Conservation (phyloP, 2,329 filamentous ascomycete species). For the Pseudogymnoascus sp. region DNA sequence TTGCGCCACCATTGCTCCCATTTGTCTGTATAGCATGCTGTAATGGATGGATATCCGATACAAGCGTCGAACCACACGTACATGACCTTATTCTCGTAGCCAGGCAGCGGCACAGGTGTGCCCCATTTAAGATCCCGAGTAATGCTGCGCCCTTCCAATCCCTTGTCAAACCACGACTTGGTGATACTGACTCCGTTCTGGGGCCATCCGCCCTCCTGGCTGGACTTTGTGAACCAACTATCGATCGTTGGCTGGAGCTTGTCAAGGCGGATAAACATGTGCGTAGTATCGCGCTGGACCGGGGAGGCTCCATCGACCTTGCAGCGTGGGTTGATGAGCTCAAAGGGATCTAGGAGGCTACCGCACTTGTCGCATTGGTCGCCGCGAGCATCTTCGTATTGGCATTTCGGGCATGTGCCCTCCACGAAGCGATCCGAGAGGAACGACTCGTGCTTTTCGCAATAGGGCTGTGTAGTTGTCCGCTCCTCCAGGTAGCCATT, state of each 20-base stretch:
- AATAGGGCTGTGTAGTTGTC: slow-evolving; percentile 83
- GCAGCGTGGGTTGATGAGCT: slow-evolving; percentile 76
- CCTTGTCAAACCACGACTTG: slow-evolving; percentile 73
- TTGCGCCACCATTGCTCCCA: slow-evolving; percentile 96
- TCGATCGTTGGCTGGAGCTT: slow-evolving; percentile 70
- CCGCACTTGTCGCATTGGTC: slow-evolving; percentile 73
- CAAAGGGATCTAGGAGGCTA: slow-evolving; percentile 47
- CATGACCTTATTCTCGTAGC: slow-evolving; percentile 69
- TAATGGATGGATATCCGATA: slow-evolving; percentile 94
- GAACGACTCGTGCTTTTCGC: slow-evolving; percentile 67
- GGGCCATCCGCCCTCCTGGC: slow-evolving; percentile 68
- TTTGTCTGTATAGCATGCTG: slow-evolving; percentile 76
- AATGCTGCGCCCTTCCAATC: slow-evolving; percentile 78
- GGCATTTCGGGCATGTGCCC: slow-evolving; percentile 67
- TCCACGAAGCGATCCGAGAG: slow-evolving; percentile 82
- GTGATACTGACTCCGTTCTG: slow-evolving; percentile 70
- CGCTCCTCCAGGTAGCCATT: slow-evolving; percentile 85
- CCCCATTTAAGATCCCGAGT: slow-evolving; percentile 93
- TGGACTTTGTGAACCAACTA: slow-evolving; percentile 67
- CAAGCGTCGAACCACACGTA: slow-evolving; percentile 85
- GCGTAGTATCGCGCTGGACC: slow-evolving; percentile 74
- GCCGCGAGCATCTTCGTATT: slow-evolving; percentile 61
- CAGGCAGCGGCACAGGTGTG: slow-evolving; percentile 43
- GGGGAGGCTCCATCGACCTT: slow-evolving; percentile 83
- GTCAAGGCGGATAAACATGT: slow-evolving; percentile 82